Base-by-base conservation (phyloP, 2,329 filamentous ascomycete genomes). In the Epichloe coenophiala region DNA sequence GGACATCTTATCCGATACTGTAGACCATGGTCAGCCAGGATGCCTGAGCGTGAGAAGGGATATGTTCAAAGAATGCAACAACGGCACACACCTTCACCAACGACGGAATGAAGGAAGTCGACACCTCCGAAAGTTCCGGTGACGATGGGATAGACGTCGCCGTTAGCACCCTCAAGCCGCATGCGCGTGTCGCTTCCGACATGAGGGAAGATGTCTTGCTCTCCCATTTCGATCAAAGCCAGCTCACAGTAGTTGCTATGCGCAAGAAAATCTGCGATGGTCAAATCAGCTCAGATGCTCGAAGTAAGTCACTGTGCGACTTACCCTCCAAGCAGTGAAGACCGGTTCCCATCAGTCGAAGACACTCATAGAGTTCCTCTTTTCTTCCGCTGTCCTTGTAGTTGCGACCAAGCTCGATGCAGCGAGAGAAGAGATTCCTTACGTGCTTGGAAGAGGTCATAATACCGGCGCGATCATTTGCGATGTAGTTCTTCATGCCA, bases 61-160 rank as follows among this genome's bases (percentile, higher is more conserved):
- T n/a, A 33, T 8, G 17, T 39, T 39, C 12, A 17, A 39, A 7
- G 37, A 17, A n/a, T 17, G 35, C 11, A 12, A 31, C 35, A 35
- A 23, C 4, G 17, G 36, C 3, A 57, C 66, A n/a, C 56, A 77
- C 75, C 71, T 70, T 83, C 80, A 52, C 80, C 79, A 44, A 78
- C 86, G 33, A 95, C 89, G 1, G 86, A 93, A 70, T 95, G 88
- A 54, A 95, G 72, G 69, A 96, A 96, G 62, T 96, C 91, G 13
- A 95, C 90, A 55, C 90, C 90, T 54, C 90, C 90, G 66, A 96
- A 96, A 6, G 90, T 96, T 53, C 91, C 90, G 1, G 90, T 96
- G 43, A 95, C 77, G 54, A 91, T 71, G 6, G 90, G 90, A 59
- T 86, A 95, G 54, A 95, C 86, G 4, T 75, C 62, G 36, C 73